Evolutionary conservation across 257 asterid species (phyloP).

Genomic region (Gentiana dahurica): DNA sequence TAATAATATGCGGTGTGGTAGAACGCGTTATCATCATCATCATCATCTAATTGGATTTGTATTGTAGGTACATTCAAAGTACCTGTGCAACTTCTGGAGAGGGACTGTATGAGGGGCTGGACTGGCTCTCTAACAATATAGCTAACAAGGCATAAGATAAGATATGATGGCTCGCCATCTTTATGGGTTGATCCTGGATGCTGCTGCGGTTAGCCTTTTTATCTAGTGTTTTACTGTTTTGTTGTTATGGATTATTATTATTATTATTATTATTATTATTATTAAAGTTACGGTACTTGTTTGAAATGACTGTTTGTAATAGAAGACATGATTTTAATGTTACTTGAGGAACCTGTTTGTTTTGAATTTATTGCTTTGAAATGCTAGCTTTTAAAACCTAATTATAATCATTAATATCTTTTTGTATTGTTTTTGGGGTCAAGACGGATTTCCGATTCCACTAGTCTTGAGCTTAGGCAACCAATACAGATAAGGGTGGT

Average conservation of each 20-base stretch:
- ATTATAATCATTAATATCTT: not conserved
- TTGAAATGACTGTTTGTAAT: conserved; percentile 4
- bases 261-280: not conserved
- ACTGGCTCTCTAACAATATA: conserved; percentile 86
- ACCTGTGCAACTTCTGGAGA: conserved; percentile 92
- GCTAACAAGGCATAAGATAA: conserved; percentile 81
- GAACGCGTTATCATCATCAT: too few species aligned
- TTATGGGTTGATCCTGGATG: conserved; percentile 37
- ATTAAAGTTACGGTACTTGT: conserved; percentile 15
- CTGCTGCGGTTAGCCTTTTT: conserved; percentile 28
- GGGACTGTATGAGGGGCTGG: conserved; percentile 85
- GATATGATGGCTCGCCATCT: conserved; percentile 22
- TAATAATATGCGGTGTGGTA: too few species aligned
- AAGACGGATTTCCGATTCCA: too few species aligned
- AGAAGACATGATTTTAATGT: conserved; percentile 6
- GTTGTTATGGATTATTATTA: conserved; percentile 3
- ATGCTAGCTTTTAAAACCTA: conserved; percentile 1
- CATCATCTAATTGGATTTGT: not conserved
- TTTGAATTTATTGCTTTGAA: conserved; percentile 3
- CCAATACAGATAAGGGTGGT: too few species aligned
- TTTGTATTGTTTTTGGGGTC: too few species aligned
- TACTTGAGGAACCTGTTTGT: conserved; percentile 5
- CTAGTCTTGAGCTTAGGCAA: too few species aligned
- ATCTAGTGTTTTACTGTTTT: conserved; percentile 21
- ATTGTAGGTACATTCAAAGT: conserved; percentile 82